Conservation (phyloP, 768 basidiomycete genomes). For the Tylopilus vinaceipallidus region DNA sequence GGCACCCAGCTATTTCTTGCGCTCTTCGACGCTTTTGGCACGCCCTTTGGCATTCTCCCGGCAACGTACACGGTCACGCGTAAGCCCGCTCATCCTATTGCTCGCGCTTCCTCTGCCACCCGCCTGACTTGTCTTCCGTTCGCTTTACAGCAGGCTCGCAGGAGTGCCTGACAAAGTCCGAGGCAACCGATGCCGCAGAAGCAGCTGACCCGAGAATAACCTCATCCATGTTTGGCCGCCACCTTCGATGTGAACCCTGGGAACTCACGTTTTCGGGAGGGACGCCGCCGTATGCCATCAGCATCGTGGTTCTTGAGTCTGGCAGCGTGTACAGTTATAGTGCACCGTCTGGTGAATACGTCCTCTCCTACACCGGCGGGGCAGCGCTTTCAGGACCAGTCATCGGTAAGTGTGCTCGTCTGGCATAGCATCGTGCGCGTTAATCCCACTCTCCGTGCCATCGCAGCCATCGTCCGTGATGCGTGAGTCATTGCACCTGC, state of each 20-base stretch:
- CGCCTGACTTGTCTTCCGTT: background rate
- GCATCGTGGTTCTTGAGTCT: constrained; percentile 38
- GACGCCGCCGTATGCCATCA: constrained; percentile 43
- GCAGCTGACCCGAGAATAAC: constrained; percentile 21
- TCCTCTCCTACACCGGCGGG: constrained; percentile 43
- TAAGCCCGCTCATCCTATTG: constrained; percentile 17
- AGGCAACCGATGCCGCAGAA: constrained; percentile 27
- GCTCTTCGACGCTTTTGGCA: constrained; percentile 44
- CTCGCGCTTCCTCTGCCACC: background rate
- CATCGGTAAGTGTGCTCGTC: constrained; percentile 34
- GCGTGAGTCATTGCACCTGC: constrained; percentile 36
- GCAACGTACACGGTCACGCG: constrained; percentile 36
- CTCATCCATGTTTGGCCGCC: background rate
- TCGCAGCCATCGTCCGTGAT: constrained; percentile 40
- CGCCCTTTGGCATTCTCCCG: constrained; percentile 40
- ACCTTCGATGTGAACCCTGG: constrained; percentile 41
- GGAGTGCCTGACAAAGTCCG: constrained; percentile 20
- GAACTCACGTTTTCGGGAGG: constrained; percentile 44
- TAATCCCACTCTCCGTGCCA: background rate
- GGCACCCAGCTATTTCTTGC: constrained; percentile 43
- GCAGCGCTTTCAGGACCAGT: constrained; percentile 31
- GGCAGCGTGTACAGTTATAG: constrained; percentile 42
- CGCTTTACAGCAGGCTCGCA: constrained; percentile 27
- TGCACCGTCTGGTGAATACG: constrained; percentile 31
- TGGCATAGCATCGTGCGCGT: background rate